Evolutionary conservation across 2,329 filamentous ascomycete genomes (phyloP), one percentile per base, ranked within the genome.

Genomic region (Westerdykella ornata): DNA sequence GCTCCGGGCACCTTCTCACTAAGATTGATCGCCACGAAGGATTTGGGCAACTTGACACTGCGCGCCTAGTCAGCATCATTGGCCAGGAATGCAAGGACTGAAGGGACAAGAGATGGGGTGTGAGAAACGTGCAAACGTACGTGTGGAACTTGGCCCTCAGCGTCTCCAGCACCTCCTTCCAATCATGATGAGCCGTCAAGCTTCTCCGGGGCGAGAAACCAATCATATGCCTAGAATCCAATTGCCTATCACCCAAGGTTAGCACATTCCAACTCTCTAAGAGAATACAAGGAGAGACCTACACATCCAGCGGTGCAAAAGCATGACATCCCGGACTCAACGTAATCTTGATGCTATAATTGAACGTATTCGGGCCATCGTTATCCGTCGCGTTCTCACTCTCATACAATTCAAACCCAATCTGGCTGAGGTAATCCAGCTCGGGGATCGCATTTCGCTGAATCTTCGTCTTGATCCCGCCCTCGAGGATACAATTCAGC

Each of bases 381-480:
- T 72, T 67, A 15, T 67, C 61, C 53, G 60, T 75, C 62, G 44
- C 81, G 50, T 88, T 90, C 66, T 92, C 87, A 13, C 88, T 90
- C 66, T 98, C 92, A 68, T 98, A 98, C 19, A 98, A 75, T 70
- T 98, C 92, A 54, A 98, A 98, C 66, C 88, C 94, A 61, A 98
- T 97, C 62, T 97, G 92, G 6, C 86, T 94, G 19, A 98, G 80
- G 63, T 98, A 98, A 65, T 98, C 92, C 26, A 98, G 81, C 68
- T 98, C 92, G 0, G 92, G 92, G 49, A 98, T 98, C 31, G 87
- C 88, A 57, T 88, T 89, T 29, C 94, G 84, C 55, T 88, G 85
- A 60, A 98, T 97, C 71, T 98, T 98, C 17, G 90, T 96, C 60
- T 94, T 85, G 51, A 98, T 86, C 20, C 92, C 94, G 46, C 94